phyloP scores from a whole-genome alignment of 371 early-diverging fungal genomes.

The Smittium culicis region DNA sequence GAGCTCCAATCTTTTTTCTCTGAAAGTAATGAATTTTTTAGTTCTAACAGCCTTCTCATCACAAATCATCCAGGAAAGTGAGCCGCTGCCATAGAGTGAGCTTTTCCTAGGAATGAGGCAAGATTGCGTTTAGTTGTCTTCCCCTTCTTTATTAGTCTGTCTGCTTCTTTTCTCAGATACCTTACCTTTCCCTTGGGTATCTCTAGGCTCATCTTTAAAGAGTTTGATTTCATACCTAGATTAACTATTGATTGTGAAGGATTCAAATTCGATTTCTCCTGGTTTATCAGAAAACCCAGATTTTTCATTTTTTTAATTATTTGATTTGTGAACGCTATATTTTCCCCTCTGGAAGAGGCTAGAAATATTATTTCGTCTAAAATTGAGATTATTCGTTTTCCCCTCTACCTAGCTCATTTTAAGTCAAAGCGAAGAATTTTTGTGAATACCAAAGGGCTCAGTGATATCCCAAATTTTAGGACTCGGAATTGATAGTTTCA shows the following conservation, averaged over 20 bases:
- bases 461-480: conserved; percentile 4
- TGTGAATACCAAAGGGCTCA: conserved; percentile 1
- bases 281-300: too few species aligned
- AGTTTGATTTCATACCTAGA: too few species aligned
- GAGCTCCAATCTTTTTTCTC: background rate
- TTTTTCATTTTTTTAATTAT: too few species aligned
- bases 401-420: background rate
- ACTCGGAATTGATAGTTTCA: conserved; percentile 29
- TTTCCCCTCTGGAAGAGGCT: conserved; percentile 7
- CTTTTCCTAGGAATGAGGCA: conserved; percentile 11
- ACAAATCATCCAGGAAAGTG: background rate
- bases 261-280: too few species aligned
- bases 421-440: background rate
- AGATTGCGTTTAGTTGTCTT: too few species aligned
- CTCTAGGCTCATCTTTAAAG: too few species aligned
- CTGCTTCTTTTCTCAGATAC: too few species aligned
- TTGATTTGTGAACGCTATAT: conserved; percentile 14
- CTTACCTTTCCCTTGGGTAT: too few species aligned
- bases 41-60: background rate
- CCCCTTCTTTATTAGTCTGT: too few species aligned
- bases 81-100: conserved; percentile 7
- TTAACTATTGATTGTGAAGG: too few species aligned
- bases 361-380: background rate
- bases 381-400: background rate
- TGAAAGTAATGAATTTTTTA: background rate